phyloP scores from a whole-genome alignment of 176 grass and related monocot species.

The Pontederia crassipes region DNA sequence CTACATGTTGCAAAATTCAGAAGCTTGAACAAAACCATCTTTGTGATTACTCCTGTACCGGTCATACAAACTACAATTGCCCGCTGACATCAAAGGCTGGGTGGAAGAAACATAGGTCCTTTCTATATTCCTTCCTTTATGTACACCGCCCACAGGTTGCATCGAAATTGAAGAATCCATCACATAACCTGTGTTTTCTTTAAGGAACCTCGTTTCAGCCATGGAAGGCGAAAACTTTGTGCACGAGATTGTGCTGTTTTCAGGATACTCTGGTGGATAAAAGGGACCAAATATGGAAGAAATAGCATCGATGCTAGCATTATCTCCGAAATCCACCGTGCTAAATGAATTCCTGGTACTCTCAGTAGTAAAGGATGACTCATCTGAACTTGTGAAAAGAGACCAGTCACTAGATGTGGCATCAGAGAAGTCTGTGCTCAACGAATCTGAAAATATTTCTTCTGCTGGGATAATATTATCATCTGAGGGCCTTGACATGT shows the following conservation, averaged over 20 bases:
- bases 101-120: slow-evolving; percentile 11
- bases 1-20: slow-evolving; percentile 86
- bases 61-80: neutral
- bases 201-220: slow-evolving; percentile 59
- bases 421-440: slow-evolving; percentile 68
- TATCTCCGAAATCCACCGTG: slow-evolving; percentile 61
- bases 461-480: slow-evolving; percentile 30
- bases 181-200: slow-evolving; percentile 39
- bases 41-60: slow-evolving; percentile 12
- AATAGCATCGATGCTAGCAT: slow-evolving; percentile 50
- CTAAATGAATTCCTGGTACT: slow-evolving; percentile 93
- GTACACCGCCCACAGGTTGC: slow-evolving; percentile 49
- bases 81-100: too few species aligned
- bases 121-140: slow-evolving; percentile 70
- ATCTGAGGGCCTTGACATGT: neutral
- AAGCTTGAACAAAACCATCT: slow-evolving; percentile 79
- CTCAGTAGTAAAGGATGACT: slow-evolving; percentile 90
- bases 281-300: slow-evolving; percentile 66
- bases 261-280: slow-evolving; percentile 41
- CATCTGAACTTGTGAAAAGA: slow-evolving; percentile 87
- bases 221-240: slow-evolving; percentile 45
- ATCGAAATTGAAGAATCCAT: slow-evolving; percentile 43
- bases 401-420: slow-evolving; percentile 89
- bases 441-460: slow-evolving; percentile 49
- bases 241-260: slow-evolving; percentile 34